These are phyloP conservation scores for Hansenula sp. DNA, from an alignment of 1,139 yeast species.

Conservation along the genomic window DNA sequence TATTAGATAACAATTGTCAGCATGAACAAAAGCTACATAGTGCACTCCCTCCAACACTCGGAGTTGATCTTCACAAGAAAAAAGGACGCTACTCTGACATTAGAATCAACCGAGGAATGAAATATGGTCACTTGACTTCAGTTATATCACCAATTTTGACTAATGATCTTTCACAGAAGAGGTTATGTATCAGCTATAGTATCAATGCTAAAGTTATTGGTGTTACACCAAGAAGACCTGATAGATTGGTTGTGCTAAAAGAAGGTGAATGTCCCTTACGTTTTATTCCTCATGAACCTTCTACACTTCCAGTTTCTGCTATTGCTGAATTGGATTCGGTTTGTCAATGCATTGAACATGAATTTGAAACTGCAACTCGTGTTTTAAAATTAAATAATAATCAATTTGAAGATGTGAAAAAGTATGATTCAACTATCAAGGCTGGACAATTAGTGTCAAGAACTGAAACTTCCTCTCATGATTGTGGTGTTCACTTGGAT, in stretches of 20 bases:
- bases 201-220: slow-evolving; percentile 21
- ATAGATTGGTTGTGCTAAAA: slow-evolving; percentile 8
- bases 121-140: slow-evolving; percentile 35
- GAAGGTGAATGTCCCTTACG: slow-evolving; percentile 26
- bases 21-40: slow-evolving; percentile 50
- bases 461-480: too few relatives aligned
- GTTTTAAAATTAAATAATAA: slow-evolving; percentile 13
- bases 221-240: background rate
- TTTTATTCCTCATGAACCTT: slow-evolving; percentile 32
- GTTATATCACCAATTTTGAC: slow-evolving; percentile 35
- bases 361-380: slow-evolving; percentile 14
- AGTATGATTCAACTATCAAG: slow-evolving; percentile 16
- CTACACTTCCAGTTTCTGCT: slow-evolving; percentile 18
- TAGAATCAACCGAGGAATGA: slow-evolving; percentile 26
- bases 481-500: slow-evolving; percentile 6
- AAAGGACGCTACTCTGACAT: slow-evolving; percentile 26
- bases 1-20: slow-evolving; percentile 54
- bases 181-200: slow-evolving; percentile 26
- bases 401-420: slow-evolving; percentile 12
- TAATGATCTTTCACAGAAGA: slow-evolving; percentile 28
- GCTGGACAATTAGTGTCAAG: slow-evolving; percentile 9
- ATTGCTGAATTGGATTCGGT: slow-evolving; percentile 7
- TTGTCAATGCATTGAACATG: slow-evolving; percentile 10
- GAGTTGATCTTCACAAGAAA: slow-evolving; percentile 42
- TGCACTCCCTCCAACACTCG: slow-evolving; percentile 62